Evolutionary conservation across 108 stramenopile genomes (phyloP).

Genomic region (Nitzschia sp.): DNA sequence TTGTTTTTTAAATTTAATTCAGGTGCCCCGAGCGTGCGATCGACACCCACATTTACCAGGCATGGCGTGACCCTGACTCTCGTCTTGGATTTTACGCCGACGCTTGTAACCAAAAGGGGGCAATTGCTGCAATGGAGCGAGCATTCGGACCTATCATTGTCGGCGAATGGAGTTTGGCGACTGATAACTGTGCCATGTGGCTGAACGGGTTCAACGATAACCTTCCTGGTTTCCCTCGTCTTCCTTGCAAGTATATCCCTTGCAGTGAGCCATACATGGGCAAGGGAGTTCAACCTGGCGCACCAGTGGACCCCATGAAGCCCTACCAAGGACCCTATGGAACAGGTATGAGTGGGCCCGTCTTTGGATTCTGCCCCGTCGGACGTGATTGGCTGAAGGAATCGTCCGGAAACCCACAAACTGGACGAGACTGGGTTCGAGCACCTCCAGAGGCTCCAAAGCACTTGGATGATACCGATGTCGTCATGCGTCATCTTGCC

Average conservation of each 20-base stretch:
- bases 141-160: constrained; percentile 85
- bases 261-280: constrained; percentile 90
- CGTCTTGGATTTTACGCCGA: constrained; percentile 71
- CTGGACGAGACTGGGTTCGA: constrained; percentile 64
- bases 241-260: constrained; percentile 77
- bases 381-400: constrained; percentile 80
- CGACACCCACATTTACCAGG: constrained; percentile 94
- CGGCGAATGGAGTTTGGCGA: constrained; percentile 93
- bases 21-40: constrained; percentile 83
- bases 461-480: constrained; percentile 70
- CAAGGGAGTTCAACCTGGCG: constrained; percentile 74
- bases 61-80: constrained; percentile 83
- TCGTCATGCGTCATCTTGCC: constrained; percentile 75
- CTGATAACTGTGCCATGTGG: constrained; percentile 89
- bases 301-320: constrained; percentile 73
- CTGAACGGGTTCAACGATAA: constrained; percentile 94
- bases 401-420: constrained; percentile 50
- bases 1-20: background rate
- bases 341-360: constrained; percentile 80
- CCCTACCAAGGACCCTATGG: constrained; percentile 86
- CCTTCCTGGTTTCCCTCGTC: constrained; percentile 74
- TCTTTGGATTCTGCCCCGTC: constrained; percentile 73
- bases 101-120: constrained; percentile 75
- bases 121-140: constrained; percentile 77
- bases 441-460: constrained; percentile 68